Evolutionary conservation across 768 basidiomycete species (phyloP).

Genomic region (Suillus americanus): DNA sequence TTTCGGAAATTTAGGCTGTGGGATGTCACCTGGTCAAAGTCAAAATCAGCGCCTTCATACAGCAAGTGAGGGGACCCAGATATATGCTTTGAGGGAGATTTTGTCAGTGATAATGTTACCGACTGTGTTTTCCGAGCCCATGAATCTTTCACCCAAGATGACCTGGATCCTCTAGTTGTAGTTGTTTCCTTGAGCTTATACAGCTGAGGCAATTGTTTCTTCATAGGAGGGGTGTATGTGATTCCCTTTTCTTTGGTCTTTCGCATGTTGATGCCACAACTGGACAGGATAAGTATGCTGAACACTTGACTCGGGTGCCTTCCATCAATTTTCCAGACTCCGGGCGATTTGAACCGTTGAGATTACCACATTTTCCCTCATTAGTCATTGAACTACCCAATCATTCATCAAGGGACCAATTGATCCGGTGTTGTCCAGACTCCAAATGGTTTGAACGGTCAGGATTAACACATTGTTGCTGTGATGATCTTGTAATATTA

Average conservation of each 20-base stretch:
- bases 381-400: too few relatives aligned
- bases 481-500: background rate
- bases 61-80: background rate
- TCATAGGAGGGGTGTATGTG: too few relatives aligned
- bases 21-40: slow-evolving; percentile 1
- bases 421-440: background rate
- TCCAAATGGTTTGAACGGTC: background rate
- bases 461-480: background rate
- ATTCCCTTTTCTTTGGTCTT: too few relatives aligned
- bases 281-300: too few relatives aligned
- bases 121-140: background rate
- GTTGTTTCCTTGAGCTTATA: too few relatives aligned
- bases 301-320: too few relatives aligned
- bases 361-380: too few relatives aligned
- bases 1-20: background rate
- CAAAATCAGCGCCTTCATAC: background rate
- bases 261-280: background rate
- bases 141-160: too few relatives aligned
- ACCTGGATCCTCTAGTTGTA: too few relatives aligned
- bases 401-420: too few relatives aligned
- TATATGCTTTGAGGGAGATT: background rate
- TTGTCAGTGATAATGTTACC: background rate
- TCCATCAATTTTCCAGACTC: too few relatives aligned
- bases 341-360: background rate
- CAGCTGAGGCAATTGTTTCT: too few relatives aligned